Base-by-base conservation (phyloP, 2,329 filamentous ascomycete genomes). In the Colletotrichum acutatum region DNA sequence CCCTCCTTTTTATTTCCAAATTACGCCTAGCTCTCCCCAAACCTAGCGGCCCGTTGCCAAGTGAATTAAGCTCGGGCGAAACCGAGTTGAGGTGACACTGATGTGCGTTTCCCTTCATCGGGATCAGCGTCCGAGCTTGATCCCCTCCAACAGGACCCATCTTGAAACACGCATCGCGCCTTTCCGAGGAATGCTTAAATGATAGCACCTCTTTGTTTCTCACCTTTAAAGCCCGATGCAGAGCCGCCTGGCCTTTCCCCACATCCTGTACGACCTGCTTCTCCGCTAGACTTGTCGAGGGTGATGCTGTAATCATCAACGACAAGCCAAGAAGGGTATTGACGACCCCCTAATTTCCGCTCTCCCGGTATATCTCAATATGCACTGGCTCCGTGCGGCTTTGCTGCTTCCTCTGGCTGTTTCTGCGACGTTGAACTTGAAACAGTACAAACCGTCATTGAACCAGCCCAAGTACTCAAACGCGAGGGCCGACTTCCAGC, bases 111-210 rank as follows among this genome's bases (percentile, higher is more conserved):
- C 54, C 32, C 30, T 30, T 30, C n/a, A 37, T 22, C 24, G 54
- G 53, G 66, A 34, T 56, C 54, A 19, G 22, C 54, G 71, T 57
- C 71, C 71, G 67, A 73, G 71, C 71, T 65, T 57, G 8, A 68
- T 70, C 30, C 56, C 70, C 54, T 66, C 58, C 66, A 56, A 52
- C 42, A 49, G 61, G 61, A 56, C 62, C 49, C 42, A 57, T 57
- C 58, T 61, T 73, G 71, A 73, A 73, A 73, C 71, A 67, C 71
- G 71, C 71, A 71, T 66, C 67, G 52, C 49, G 26, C 60, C 61
- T 26, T 61, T 60, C 71, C 71, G 66, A 61, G 16, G 46, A 70
- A 73, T 61, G 66, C 42, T 42, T 71, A 56, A 73, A 57, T 30
- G 54, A 24, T 22, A 2, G 42, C 8, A 49, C 42, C 42, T 49